A percentile compares a stretch with the other conserved stretches of the same genome.
Evolutionary conservation across 345 rosid genomes (phyloP).

Genomic region (Nasturtium officinale): DNA sequence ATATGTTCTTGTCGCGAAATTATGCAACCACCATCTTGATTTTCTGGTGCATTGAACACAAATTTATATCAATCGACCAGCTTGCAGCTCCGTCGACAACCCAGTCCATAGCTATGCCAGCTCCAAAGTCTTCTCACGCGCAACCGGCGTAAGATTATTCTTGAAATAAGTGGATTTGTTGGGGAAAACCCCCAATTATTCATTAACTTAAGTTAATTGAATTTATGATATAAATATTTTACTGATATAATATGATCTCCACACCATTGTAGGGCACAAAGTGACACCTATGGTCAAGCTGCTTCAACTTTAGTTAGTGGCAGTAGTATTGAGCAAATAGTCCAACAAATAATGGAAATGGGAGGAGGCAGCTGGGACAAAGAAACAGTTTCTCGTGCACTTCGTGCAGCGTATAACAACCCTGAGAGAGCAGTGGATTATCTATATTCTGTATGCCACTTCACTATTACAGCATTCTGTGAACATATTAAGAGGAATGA

Average conservation of each 20-base stretch:
- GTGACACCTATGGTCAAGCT: slow-evolving; percentile 73
- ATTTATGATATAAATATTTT: slow-evolving; percentile 5
- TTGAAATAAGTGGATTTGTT: slow-evolving; percentile 9
- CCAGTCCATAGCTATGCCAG: slow-evolving; percentile 47
- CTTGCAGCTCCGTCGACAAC: slow-evolving; percentile 23
- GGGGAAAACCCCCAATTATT: background rate
- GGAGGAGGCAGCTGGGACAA: slow-evolving; percentile 97
- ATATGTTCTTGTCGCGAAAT: slow-evolving; percentile 7
- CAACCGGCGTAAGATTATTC: slow-evolving; percentile 55
- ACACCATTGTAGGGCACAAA: slow-evolving; percentile 47
- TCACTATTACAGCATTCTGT: slow-evolving; percentile 3
- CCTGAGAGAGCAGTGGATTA: slow-evolving; percentile 99
- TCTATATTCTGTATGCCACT: slow-evolving; percentile 70
- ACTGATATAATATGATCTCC: background rate
- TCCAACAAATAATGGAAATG: slow-evolving; percentile 87
- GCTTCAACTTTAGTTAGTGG: slow-evolving; percentile 87
- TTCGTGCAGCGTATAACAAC: slow-evolving; percentile 94
- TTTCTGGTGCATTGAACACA: slow-evolving; percentile 13
- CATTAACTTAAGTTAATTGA: background rate
- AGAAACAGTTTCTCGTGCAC: slow-evolving; percentile 90
- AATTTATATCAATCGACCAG: slow-evolving; percentile 7
- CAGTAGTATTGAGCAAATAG: slow-evolving; percentile 66
- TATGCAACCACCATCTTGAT: slow-evolving; percentile 9
- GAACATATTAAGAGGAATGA: background rate
- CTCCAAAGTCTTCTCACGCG: slow-evolving; percentile 44